Conservation (phyloP, 345 rosid genomes). For the Syzygium grande region DNA sequence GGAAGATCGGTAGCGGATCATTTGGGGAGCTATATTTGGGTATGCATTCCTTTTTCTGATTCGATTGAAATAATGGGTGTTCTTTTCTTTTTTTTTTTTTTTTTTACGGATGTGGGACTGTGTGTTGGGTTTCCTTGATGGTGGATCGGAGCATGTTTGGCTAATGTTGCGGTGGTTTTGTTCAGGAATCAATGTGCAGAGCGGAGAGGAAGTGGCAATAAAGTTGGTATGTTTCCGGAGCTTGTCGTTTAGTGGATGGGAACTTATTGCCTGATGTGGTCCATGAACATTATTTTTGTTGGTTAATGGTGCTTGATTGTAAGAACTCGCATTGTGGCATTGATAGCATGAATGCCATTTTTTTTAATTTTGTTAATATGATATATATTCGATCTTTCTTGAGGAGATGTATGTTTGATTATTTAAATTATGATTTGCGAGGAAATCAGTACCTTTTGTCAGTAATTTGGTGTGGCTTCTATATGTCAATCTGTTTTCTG, state of each 20-base stretch:
- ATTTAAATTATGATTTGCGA: neutral
- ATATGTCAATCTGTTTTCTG: neutral
- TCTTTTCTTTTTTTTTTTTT: neutral
- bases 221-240: conserved; percentile 50
- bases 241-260: neutral
- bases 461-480: neutral
- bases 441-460: neutral
- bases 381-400: neutral
- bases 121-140: neutral
- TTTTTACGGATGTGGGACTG: neutral
- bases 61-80: neutral
- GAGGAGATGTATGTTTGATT: neutral
- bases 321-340: neutral
- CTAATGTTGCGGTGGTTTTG: neutral
- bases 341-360: neutral
- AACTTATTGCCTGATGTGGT: neutral
- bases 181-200: conserved; percentile 69
- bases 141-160: neutral
- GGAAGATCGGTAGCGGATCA: conserved; percentile 97
- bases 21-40: conserved; percentile 90
- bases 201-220: conserved; percentile 88
- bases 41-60: conserved; percentile 10
- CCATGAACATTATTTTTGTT: neutral
- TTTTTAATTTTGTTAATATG: neutral
- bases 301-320: neutral